These are phyloP conservation scores for Pyrenophora tritici-repentis DNA, from an alignment of 2,329 filamentous ascomycete species.

Conservation along the genomic window DNA sequence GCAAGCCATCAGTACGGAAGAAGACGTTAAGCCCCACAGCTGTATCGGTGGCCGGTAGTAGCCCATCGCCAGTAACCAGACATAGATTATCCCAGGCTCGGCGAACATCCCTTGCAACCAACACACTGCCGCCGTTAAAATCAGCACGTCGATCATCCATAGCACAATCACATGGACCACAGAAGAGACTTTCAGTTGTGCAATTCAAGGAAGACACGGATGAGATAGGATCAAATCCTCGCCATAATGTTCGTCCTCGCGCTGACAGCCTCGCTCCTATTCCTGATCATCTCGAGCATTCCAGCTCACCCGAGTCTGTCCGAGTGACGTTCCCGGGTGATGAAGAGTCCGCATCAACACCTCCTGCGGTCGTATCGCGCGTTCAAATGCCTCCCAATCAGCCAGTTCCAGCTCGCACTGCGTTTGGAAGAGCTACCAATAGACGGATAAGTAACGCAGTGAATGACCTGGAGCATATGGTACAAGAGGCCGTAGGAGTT, in stretches of 20 bases:
- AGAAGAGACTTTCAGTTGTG: conserved; percentile 21
- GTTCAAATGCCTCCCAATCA: conserved; percentile 29
- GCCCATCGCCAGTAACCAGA: conserved; percentile 22
- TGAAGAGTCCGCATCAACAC: conserved; percentile 4
- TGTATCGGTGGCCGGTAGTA: conserved; percentile 16
- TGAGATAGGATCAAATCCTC: conserved; percentile 2
- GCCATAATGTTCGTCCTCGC: conserved; percentile 10
- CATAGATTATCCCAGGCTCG: conserved; percentile 20
- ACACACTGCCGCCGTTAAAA: conserved; percentile 5
- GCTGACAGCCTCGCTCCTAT: conserved; percentile 30
- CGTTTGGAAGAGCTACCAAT: conserved; percentile 25
- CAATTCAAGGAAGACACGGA: conserved; percentile 14
- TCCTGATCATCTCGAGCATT: conserved; percentile 30
- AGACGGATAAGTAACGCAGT: conserved; percentile 41
- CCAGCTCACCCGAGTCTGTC: conserved; percentile 23
- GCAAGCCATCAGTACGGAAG: conserved; percentile 5
- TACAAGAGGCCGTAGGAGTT: conserved; percentile 49
- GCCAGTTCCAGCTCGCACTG: conserved; percentile 24
- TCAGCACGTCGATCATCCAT: conserved; percentile 1
- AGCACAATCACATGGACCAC: conserved; percentile 19
- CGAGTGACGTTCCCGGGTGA: conserved; percentile 12
- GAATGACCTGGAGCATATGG: conserved; percentile 49
- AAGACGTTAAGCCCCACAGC: conserved; percentile 10
- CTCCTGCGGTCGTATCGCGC: conserved; percentile 21
- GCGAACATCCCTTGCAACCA: conserved; percentile 11